These are phyloP conservation scores for Microbotryum intermedium DNA, from an alignment of 1,284 basidiomycete species.

Conservation along the genomic window DNA sequence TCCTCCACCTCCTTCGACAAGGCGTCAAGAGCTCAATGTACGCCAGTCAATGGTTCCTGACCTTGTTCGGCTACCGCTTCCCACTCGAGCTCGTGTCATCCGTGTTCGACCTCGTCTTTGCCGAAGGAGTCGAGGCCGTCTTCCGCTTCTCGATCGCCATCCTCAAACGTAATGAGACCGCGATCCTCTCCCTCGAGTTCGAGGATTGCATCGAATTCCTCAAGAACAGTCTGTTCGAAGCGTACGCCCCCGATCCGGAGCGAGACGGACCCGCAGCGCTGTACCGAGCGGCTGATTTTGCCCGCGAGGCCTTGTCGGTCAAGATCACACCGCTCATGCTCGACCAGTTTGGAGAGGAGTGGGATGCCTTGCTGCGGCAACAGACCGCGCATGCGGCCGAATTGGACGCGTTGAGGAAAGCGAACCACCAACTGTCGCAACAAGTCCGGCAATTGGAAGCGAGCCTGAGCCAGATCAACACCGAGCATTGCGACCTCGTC, in stretches of 20 bases:
- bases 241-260: constrained; percentile 49
- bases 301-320: constrained; percentile 70
- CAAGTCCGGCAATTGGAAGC: constrained; percentile 78
- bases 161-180: constrained; percentile 77
- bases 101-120: constrained; percentile 89
- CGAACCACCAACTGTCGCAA: constrained; percentile 62
- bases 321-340: constrained; percentile 48
- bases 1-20: constrained; percentile 83
- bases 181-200: constrained; percentile 68
- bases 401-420: constrained; percentile 66
- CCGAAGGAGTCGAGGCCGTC: constrained; percentile 92
- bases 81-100: constrained; percentile 88
- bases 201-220: constrained; percentile 77
- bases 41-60: constrained; percentile 92
- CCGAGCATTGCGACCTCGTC: constrained; percentile 58
- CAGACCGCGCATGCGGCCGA: constrained; percentile 71
- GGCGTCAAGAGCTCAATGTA: constrained; percentile 91
- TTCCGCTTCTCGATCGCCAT: constrained; percentile 89
- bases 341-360: constrained; percentile 80
- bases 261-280: constrained; percentile 32
- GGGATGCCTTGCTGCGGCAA: constrained; percentile 58
- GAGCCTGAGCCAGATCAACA: constrained; percentile 65
- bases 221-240: constrained; percentile 71
- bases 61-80: constrained; percentile 82
- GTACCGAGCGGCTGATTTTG: constrained; percentile 71